These are phyloP conservation scores for button mushroom (Agaricus bisporus) DNA, from an alignment of 768 basidiomycete genomes.

Conservation along the genomic window DNA sequence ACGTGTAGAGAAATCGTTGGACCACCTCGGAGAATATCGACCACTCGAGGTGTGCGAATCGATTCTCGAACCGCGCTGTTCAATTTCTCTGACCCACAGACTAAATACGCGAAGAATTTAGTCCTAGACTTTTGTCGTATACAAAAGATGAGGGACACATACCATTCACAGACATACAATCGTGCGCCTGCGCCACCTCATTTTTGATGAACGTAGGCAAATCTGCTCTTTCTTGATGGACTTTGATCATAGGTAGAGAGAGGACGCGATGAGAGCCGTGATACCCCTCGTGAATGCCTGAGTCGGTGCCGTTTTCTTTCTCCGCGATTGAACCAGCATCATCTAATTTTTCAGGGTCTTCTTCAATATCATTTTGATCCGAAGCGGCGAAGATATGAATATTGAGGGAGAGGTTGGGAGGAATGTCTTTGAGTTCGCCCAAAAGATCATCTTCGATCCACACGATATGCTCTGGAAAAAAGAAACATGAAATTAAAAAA, in stretches of 20 bases:
- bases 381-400: slow-evolving; percentile 37
- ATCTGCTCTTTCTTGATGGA: slow-evolving; percentile 30
- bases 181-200: slow-evolving; percentile 29
- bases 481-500: no score
- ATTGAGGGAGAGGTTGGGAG: slow-evolving; percentile 25
- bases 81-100: slow-evolving; percentile 42
- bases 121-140: not conserved
- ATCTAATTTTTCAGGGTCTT: slow-evolving; percentile 15
- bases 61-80: slow-evolving; percentile 32
- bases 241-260: slow-evolving; percentile 5
- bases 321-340: slow-evolving; percentile 18
- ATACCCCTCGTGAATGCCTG: slow-evolving; percentile 18
- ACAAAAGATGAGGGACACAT: slow-evolving; percentile 12
- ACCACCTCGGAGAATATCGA: slow-evolving; percentile 36
- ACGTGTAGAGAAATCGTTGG: slow-evolving; percentile 40
- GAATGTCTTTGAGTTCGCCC: slow-evolving; percentile 23
- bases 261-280: not conserved
- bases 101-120: slow-evolving; percentile 20
- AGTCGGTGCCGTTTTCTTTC: slow-evolving; percentile 14
- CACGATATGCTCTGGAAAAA: slow-evolving; percentile 26
- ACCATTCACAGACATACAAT: slow-evolving; percentile 45
- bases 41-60: slow-evolving; percentile 28
- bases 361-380: not conserved
- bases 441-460: slow-evolving; percentile 40
- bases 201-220: slow-evolving; percentile 27